A percentile compares a stretch with the other conserved stretches of the same genome.
These are phyloP conservation scores for Fusarium ramigenum DNA, from an alignment of 2,329 filamentous ascomycete genomes.

Conservation along the genomic window DNA sequence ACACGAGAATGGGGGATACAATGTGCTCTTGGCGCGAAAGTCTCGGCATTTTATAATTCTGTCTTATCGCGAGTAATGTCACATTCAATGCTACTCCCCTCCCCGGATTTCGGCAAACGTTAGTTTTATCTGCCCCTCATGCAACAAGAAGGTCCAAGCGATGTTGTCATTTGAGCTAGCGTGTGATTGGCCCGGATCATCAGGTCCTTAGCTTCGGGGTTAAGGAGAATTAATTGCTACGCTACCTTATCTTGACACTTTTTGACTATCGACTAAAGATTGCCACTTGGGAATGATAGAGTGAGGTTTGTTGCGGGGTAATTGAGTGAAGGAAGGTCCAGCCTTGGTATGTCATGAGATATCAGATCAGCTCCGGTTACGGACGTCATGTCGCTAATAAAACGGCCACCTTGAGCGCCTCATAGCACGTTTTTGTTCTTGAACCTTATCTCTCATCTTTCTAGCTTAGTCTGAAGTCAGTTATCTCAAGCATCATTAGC, in stretches of 20 bases:
- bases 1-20: too few relatives aligned
- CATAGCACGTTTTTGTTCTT: fast-evolving
- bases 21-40: not conserved
- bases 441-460: not conserved
- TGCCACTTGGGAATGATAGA: not conserved
- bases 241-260: not conserved
- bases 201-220: not conserved
- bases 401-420: not conserved
- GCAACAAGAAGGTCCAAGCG: conserved; percentile 6
- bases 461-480: fast-evolving
- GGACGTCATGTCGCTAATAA: not conserved
- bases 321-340: not conserved
- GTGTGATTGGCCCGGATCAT: not conserved
- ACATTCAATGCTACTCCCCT: not conserved
- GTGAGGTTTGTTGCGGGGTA: not conserved
- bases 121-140: not conserved
- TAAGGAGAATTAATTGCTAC: too few relatives aligned
- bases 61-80: not conserved
- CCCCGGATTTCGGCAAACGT: conserved; percentile 9
- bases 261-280: not conserved
- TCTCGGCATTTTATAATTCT: not conserved
- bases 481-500: not conserved
- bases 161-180: fast-evolving
- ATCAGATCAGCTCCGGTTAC: not conserved
- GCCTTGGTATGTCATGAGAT: not conserved